Conservation (phyloP, 2,329 filamentous ascomycete species). For the Colletotrichum caudatum region DNA sequence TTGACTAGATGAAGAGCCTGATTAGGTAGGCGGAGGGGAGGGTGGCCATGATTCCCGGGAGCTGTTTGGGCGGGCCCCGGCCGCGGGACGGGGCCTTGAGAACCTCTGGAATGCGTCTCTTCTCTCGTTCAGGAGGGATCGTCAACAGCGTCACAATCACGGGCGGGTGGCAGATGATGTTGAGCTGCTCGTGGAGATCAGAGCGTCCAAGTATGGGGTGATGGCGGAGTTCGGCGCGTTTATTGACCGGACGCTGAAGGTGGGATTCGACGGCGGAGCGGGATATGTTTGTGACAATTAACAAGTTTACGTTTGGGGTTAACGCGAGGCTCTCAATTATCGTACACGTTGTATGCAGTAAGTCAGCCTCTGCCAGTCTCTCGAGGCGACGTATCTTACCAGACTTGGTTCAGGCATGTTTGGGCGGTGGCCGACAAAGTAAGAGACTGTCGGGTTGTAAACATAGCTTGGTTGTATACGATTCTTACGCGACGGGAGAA, state of each 20-base stretch:
- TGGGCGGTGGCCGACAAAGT: background rate
- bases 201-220: no score
- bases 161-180: background rate
- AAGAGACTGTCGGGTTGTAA: background rate
- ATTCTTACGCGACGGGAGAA: background rate
- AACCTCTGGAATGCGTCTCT: background rate
- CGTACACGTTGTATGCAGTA: no score
- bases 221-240: no score
- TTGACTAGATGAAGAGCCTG: background rate
- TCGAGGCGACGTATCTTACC: no score
- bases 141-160: background rate
- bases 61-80: background rate
- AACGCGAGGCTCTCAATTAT: no score
- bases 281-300: no score
- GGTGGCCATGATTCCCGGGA: background rate
- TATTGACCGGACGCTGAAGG: no score
- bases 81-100: background rate
- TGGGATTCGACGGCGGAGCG: no score
- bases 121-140: background rate
- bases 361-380: no score
- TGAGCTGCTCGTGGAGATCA: no score
- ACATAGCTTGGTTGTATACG: background rate
- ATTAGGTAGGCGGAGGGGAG: background rate
- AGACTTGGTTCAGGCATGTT: no score
- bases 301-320: no score